phyloP scores from a whole-genome alignment of 768 basidiomycete species.

The Trametes villosa region DNA sequence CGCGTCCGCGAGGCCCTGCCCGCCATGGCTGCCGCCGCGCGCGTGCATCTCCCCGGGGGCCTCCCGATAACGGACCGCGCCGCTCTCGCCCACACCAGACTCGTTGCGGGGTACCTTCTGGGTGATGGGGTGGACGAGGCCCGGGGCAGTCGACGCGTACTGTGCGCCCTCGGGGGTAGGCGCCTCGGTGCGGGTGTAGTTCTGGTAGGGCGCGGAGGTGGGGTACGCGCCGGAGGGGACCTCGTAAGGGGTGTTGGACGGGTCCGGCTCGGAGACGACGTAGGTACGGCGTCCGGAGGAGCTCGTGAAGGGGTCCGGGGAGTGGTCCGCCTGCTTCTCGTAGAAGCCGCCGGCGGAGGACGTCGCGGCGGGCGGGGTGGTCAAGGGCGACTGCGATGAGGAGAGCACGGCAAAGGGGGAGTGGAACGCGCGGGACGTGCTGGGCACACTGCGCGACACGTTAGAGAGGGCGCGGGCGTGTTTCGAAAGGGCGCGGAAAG shows the following conservation, averaged over 20 bases:
- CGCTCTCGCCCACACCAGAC: constrained; percentile 52
- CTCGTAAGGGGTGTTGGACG: constrained; percentile 59
- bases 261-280: constrained; percentile 76
- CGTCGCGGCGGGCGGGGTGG: constrained; percentile 37
- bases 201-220: constrained; percentile 44
- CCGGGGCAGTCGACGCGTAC: constrained; percentile 45
- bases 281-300: constrained; percentile 61
- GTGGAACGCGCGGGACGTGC: constrained; percentile 58
- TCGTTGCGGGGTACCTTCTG: constrained; percentile 45
- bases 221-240: constrained; percentile 71
- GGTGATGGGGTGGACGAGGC: constrained; percentile 50
- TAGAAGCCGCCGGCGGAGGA: constrained; percentile 37
- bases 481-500: constrained; percentile 33
- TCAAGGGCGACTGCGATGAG: constrained; percentile 37
- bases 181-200: constrained; percentile 45
- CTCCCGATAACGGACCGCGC: constrained; percentile 45
- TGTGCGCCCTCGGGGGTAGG: constrained; percentile 42
- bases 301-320: constrained; percentile 51
- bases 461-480: constrained; percentile 37
- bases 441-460: constrained; percentile 25
- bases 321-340: constrained; percentile 64
- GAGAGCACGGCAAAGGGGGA: constrained; percentile 64
- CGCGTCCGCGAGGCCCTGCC: constrained; percentile 48
- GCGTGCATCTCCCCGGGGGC: constrained; percentile 53
- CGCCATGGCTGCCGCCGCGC: constrained; percentile 47